phyloP scores from a whole-genome alignment of 2,329 filamentous ascomycete species.

The Penicillium sp. region DNA sequence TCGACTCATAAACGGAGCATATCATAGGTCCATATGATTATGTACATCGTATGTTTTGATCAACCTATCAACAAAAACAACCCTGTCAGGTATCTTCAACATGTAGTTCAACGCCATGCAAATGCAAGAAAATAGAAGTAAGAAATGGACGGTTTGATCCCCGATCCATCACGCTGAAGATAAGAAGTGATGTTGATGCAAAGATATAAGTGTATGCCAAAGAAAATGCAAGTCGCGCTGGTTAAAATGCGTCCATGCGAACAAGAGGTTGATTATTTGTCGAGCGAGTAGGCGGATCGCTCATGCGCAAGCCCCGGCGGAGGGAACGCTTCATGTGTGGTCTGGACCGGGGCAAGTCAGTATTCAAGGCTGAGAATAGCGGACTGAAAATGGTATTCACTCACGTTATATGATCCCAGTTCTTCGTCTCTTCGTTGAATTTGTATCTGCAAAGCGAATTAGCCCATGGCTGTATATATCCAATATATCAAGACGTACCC shows the following conservation, averaged over 20 bases:
- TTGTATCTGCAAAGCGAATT: slow-evolving; percentile 29
- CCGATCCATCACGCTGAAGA: not conserved
- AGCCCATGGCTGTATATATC: slow-evolving; percentile 3
- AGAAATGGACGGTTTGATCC: not conserved
- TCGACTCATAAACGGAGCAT: not conserved
- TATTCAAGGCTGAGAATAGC: not conserved
- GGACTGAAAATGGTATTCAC: not conserved
- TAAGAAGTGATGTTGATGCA: not conserved
- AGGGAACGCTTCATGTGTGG: slow-evolving; percentile 3
- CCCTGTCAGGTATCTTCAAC: slow-evolving; percentile 4
- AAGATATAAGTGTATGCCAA: slow-evolving; percentile 1
- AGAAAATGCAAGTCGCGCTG: not conserved
- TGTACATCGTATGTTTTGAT: slow-evolving; percentile 7
- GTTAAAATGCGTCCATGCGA: slow-evolving; percentile 6
- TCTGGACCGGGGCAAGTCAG: not conserved
- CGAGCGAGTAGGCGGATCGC: slow-evolving; percentile 9
- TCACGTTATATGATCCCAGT: slow-evolving; percentile 29
- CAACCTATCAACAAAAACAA: slow-evolving; percentile 1
- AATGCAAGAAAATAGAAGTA: slow-evolving; percentile 7
- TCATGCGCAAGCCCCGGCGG: slow-evolving; percentile 8
- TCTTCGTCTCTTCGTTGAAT: slow-evolving; percentile 35
- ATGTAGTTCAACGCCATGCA: slow-evolving; percentile 10
- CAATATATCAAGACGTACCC: slow-evolving; percentile 29
- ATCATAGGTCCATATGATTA: slow-evolving; percentile 1
- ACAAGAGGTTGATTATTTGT: slow-evolving; percentile 5